A percentile compares a stretch with the other conserved stretches of the same genome.
These are phyloP conservation scores for Blastobotrys buckinghamii DNA, from an alignment of 1,139 yeast species.

Conservation along the genomic window DNA sequence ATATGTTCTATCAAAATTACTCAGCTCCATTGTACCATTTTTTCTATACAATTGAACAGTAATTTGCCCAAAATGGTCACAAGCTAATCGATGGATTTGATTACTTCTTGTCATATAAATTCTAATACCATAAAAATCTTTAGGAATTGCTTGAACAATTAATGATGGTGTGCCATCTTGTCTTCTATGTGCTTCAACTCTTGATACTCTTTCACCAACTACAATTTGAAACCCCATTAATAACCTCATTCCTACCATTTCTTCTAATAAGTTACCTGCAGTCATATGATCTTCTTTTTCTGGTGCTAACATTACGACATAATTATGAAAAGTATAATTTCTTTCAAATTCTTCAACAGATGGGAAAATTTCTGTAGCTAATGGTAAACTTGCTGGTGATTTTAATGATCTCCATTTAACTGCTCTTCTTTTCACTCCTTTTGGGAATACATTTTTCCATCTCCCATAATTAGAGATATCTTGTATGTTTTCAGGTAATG, in stretches of 20 bases:
- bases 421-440: constrained; percentile 53
- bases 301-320: constrained; percentile 54
- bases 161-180: constrained; percentile 49
- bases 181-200: constrained; percentile 56
- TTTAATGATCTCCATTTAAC: constrained; percentile 91
- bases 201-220: constrained; percentile 58
- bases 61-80: constrained; percentile 62
- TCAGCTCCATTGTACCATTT: constrained; percentile 25
- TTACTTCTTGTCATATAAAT: constrained; percentile 72
- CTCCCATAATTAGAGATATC: constrained; percentile 45
- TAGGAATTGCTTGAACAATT: constrained; percentile 37
- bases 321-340: constrained; percentile 46
- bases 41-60: constrained; percentile 67
- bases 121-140: constrained; percentile 49
- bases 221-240: constrained; percentile 89
- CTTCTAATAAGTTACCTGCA: constrained; percentile 64
- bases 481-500: constrained; percentile 18
- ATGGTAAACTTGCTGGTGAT: constrained; percentile 89
- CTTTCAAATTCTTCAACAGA: constrained; percentile 49
- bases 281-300: constrained; percentile 50
- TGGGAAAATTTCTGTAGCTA: constrained; percentile 74
- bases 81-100: constrained; percentile 76
- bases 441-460: constrained; percentile 88
- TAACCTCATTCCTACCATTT: constrained; percentile 79
- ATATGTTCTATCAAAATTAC: constrained; percentile 30